Conservation (phyloP, 2,329 filamentous ascomycete genomes). For the Fusarium nanum region DNA sequence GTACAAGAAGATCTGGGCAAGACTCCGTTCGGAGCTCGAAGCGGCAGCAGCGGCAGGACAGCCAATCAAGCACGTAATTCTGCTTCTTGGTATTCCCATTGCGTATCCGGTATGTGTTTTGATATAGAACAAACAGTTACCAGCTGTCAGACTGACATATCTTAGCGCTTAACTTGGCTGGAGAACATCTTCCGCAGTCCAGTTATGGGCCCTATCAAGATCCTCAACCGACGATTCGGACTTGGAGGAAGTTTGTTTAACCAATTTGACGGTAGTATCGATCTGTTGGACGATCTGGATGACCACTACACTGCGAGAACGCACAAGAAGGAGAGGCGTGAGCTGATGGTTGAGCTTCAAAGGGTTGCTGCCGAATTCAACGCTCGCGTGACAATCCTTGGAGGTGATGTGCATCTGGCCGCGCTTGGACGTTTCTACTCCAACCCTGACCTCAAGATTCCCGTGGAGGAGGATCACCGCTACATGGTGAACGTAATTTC, state of each 20-base stretch:
- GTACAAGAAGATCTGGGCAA: conserved; percentile 84
- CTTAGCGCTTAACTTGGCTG: conserved; percentile 87
- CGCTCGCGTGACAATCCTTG: conserved; percentile 89
- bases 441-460: conserved; percentile 80
- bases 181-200: conserved; percentile 92
- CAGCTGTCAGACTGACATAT: conserved; percentile 19
- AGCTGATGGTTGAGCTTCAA: conserved; percentile 84
- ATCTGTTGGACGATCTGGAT: conserved; percentile 91
- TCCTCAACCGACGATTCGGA: conserved; percentile 91
- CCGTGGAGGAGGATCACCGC: conserved; percentile 84
- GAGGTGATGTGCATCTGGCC: conserved; percentile 93
- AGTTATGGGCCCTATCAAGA: conserved; percentile 86
- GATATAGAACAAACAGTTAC: background rate
- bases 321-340: conserved; percentile 88
- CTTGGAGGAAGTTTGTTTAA: conserved; percentile 89
- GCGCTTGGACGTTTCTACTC: conserved; percentile 96
- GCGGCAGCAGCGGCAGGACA: conserved; percentile 74
- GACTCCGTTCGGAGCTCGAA: conserved; percentile 78
- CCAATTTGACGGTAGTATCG: conserved; percentile 91
- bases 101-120: conserved; percentile 76
- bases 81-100: conserved; percentile 88
- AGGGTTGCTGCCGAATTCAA: conserved; percentile 86
- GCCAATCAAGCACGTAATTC: conserved; percentile 87
- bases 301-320: conserved; percentile 95
- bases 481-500: conserved; percentile 97